Evolutionary conservation across 305 asterid genomes (phyloP), one percentile per base, ranked within the genome.

Genomic region (Solanum hybrid): DNA sequence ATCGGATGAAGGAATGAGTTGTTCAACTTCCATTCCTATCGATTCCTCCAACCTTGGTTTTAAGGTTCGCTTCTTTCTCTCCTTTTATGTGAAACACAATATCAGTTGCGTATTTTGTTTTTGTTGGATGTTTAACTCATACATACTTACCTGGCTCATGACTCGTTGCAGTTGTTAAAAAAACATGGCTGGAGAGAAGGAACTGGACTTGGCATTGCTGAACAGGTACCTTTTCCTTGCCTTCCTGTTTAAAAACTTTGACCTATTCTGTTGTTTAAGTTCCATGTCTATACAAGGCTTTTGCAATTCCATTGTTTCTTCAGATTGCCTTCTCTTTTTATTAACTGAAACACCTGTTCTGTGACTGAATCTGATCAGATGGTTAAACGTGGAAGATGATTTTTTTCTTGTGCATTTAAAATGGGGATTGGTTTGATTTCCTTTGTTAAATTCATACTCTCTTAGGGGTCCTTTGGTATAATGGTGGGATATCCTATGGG

Each of bases 171-270:
- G 99, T 89, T 97, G 90, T 92, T 97, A 93, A 95, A 97, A 96
- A 97, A 96, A 93, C 99, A 97, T 86, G 99, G 99, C 26, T 97
- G 99, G 99, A 96, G 92, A 91, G 98, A 97, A 93, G 99, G 98
- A 84, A 95, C 97, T n/a, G 98, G 99, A 76, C 98, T 97, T 37
- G 99, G 99, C 86, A 91, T 95, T 88, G 91, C 92, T 89, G 95
- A 96, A 91, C 99, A 97, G 98, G 98, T 97, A 76, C 73, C 26
- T 83, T 22, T 46, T 46, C 36, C 36, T 81, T 40, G 14, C 34
- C 8, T 37, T 80, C 14, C 35, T 42, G 3, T 28, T 82, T 82
- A 40, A 82, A 51, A 82, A 51, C 88, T 51, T 83, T 83, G 74
- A 82, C 8, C 26, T 42, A 42, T 57, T 57, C 10, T 16, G 26